These are phyloP conservation scores for Tolypocladium sp. DNA, from an alignment of 2,329 filamentous ascomycete species.

Conservation along the genomic window DNA sequence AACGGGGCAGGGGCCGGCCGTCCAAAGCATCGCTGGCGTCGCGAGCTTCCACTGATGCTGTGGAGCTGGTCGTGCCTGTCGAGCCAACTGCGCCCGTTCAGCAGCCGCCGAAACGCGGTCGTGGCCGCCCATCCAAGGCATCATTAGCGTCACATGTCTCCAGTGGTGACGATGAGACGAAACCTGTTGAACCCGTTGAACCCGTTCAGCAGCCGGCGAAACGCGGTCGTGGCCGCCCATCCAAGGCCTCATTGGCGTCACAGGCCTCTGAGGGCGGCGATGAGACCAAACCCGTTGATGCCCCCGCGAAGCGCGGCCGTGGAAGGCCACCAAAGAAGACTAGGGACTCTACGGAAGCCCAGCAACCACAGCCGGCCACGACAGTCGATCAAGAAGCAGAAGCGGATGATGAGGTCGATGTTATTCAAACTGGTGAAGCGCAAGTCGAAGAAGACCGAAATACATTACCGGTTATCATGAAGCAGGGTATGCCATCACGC, in stretches of 20 bases:
- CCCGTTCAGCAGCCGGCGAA: constrained; percentile 12
- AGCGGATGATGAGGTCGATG: constrained; percentile 4
- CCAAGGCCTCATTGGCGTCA: constrained; percentile 18
- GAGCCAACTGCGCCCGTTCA: background rate
- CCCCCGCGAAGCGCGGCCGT: constrained; percentile 17
- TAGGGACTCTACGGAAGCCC: background rate
- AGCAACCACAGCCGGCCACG: background rate
- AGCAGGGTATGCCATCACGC: background rate
- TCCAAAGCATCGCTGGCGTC: constrained; percentile 15
- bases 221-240: constrained; percentile 20
- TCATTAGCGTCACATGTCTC: constrained; percentile 16
- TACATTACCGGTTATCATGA: background rate
- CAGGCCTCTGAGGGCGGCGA: constrained; percentile 12
- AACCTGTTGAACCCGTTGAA: constrained; percentile 5
- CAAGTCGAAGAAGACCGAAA: background rate
- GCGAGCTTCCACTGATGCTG: constrained; percentile 13
- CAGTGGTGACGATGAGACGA: constrained; percentile 10
- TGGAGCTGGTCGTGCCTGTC: constrained; percentile 11
- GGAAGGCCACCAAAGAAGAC: constrained; percentile 18
- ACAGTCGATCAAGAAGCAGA: constrained; percentile 2
- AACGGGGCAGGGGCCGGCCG: constrained; percentile 14
- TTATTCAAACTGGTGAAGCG: background rate
- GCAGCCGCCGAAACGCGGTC: constrained; percentile 16
- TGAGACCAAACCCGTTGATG: constrained; percentile 10
- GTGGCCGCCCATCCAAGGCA: constrained; percentile 21